A percentile compares a stretch with the other conserved stretches of the same genome.
phyloP scores from a whole-genome alignment of 2,329 filamentous ascomycete genomes.

The Polychaeton citri region DNA sequence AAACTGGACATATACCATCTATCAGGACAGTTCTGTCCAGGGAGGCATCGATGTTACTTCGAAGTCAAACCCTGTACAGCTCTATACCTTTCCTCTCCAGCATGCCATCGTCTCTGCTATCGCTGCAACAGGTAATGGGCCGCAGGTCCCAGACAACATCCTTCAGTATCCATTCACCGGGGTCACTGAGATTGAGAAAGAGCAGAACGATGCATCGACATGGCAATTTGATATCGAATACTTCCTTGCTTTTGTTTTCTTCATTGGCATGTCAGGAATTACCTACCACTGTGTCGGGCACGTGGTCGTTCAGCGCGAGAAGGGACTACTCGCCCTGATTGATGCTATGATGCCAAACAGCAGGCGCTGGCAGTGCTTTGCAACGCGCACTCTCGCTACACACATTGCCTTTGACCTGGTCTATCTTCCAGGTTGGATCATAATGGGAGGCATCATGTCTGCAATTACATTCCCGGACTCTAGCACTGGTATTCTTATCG shows the following conservation, averaged over 20 bases:
- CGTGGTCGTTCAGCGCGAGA: constrained; percentile 70
- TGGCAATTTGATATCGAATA: constrained; percentile 65
- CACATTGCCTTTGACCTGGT: constrained; percentile 66
- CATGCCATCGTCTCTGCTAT: constrained; percentile 63
- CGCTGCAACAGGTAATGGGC: neutral
- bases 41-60: constrained; percentile 57
- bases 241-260: constrained; percentile 64
- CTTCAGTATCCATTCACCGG: constrained; percentile 65
- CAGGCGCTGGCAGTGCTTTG: constrained; percentile 59
- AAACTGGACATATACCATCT: constrained; percentile 71
- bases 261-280: constrained; percentile 64
- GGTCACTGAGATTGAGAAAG: constrained; percentile 51
- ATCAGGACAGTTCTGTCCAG: neutral
- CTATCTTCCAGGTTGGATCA: constrained; percentile 68
- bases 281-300: constrained; percentile 76
- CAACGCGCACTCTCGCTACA: constrained; percentile 59
- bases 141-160: constrained; percentile 11
- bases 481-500: neutral
- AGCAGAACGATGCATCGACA: constrained; percentile 48
- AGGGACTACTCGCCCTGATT: constrained; percentile 74
- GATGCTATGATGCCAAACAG: constrained; percentile 78
- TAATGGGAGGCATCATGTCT: constrained; percentile 57
- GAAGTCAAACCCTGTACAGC: constrained; percentile 56
- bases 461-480: constrained; percentile 37
- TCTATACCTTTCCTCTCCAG: constrained; percentile 67